Evolutionary conservation across 2,329 filamentous ascomycete genomes (phyloP), one percentile per base, ranked within the genome.

Genomic region (Sphaerulina musiva): DNA sequence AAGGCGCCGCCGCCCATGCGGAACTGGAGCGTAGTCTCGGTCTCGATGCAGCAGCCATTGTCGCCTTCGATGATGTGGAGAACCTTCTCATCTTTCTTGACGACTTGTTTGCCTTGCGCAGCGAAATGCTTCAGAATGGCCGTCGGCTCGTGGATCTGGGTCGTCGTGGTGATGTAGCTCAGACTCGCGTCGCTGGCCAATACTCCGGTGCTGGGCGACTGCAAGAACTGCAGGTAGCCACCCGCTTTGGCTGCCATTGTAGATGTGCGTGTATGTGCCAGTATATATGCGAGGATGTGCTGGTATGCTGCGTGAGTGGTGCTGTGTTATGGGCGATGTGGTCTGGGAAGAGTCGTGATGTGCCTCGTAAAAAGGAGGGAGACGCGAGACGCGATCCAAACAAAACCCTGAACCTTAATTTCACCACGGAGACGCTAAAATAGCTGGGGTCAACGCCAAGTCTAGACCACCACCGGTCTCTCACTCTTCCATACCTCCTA

Each of bases 141-240:
- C 48, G 83, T 79, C 45, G 86, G 72, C 62, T 88, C 84, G 58
- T 79, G 77, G 68, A 95, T 77, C 60, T 82, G 82, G 34, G 85
- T 89, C 10, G 90, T 85, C 6, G 92, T 95, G 53, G 91, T 89
- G 70, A 97, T 85, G 76, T 97, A 98, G 77, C 92, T 84, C 63
- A 79, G 68, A 10, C 72, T 69, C 46, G 76, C 75, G 60, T 73
- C 69, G 51, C 70, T 69, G 45, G 75, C 71, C 44, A 79, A 72
- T 40, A 69, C 71, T 46, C 67, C 69, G 46, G 70, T 62, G 53
- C 67, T 72, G 14, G 76, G 76, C 49, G 66, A 69, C 54, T 69
- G 70, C 52, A 78, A 67, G 62, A 77, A 79, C 5, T 67, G 64
- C 58, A 73, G 63, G 65, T 78, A 79, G 43, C 63, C 66, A 59